Conservation (phyloP, 805 yeast species). For the Ogataea nonfermentans region DNA sequence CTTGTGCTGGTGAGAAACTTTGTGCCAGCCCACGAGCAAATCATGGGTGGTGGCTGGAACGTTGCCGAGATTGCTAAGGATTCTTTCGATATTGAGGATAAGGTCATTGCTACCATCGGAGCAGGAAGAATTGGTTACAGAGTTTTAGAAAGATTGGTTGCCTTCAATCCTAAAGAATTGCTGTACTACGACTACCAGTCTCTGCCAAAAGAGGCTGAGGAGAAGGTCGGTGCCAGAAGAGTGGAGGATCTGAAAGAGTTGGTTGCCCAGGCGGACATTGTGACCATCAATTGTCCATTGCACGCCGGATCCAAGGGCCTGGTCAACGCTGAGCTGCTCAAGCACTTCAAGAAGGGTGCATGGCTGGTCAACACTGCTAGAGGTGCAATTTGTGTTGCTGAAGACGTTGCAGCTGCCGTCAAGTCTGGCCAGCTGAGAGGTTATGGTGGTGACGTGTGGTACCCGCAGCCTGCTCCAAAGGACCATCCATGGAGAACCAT, state of each 20-base stretch:
- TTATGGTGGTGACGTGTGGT: conserved; percentile 87
- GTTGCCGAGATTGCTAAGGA: conserved; percentile 75
- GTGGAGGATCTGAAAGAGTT: conserved; percentile 61
- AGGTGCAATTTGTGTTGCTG: conserved; percentile 73
- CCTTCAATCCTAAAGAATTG: conserved; percentile 73
- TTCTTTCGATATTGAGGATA: conserved; percentile 72
- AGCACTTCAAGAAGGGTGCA: conserved; percentile 72
- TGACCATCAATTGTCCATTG: conserved; percentile 75
- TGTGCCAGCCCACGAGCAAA: conserved; percentile 74
- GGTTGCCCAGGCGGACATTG: conserved; percentile 66
- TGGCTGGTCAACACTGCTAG: conserved; percentile 78
- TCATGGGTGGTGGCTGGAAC: conserved; percentile 63
- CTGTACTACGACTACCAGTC: conserved; percentile 75
- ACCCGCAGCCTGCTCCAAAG: conserved; percentile 78
- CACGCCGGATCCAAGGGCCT: conserved; percentile 68
- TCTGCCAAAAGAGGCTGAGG: conserved; percentile 57
- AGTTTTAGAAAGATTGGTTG: conserved; percentile 65
- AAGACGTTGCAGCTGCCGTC: conserved; percentile 76
- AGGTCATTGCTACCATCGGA: conserved; percentile 77
- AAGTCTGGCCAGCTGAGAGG: conserved; percentile 67
- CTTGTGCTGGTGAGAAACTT: conserved; percentile 70
- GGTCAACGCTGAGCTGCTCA: conserved; percentile 60
- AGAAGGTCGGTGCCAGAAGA: conserved; percentile 56
- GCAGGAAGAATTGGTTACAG: conserved; percentile 81
- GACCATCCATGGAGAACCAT: conserved; percentile 76